These are phyloP conservation scores for Aspergillus hortae DNA, from an alignment of 2,329 filamentous ascomycete species.

Conservation along the genomic window DNA sequence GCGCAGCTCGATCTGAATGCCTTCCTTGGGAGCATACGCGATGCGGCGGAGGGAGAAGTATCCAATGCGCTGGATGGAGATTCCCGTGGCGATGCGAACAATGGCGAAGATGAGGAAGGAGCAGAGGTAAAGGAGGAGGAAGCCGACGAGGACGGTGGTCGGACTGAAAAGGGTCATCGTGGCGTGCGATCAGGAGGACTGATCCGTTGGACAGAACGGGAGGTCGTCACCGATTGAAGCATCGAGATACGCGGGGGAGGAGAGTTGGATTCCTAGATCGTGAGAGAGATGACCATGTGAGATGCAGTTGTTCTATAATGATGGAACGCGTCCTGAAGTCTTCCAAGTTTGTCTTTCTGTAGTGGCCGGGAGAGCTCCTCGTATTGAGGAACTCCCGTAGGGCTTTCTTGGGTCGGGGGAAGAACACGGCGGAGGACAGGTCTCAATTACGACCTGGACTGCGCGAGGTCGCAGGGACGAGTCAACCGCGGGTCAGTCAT, in stretches of 20 bases:
- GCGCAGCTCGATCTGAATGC: constrained; percentile 82
- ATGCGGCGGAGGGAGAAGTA: constrained; percentile 89
- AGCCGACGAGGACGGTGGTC: constrained; percentile 80
- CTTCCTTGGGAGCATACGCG: constrained; percentile 84
- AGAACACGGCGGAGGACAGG: constrained; percentile 13
- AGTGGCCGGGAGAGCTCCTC: constrained; percentile 3
- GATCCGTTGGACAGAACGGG: constrained; percentile 23
- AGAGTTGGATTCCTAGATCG: background rate
- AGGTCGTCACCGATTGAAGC: constrained; percentile 14
- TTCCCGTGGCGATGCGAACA: constrained; percentile 83
- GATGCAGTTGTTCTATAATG: background rate
- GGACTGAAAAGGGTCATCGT: constrained; percentile 52
- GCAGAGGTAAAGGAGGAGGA: constrained; percentile 82
- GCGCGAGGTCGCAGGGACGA: constrained; percentile 10
- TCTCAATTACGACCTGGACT: constrained; percentile 21
- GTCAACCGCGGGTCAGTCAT: constrained; percentile 17
- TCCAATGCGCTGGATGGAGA: constrained; percentile 93
- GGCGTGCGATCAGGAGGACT: constrained; percentile 30
- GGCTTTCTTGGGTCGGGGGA: background rate
- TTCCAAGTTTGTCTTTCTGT: background rate
- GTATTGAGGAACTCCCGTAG: background rate
- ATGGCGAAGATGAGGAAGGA: constrained; percentile 94
- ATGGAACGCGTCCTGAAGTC: background rate
- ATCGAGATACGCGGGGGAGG: constrained; percentile 14
- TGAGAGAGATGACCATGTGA: background rate